Evolutionary conservation across 257 asterid species (phyloP).

Genomic region (Coffea eugenioides): DNA sequence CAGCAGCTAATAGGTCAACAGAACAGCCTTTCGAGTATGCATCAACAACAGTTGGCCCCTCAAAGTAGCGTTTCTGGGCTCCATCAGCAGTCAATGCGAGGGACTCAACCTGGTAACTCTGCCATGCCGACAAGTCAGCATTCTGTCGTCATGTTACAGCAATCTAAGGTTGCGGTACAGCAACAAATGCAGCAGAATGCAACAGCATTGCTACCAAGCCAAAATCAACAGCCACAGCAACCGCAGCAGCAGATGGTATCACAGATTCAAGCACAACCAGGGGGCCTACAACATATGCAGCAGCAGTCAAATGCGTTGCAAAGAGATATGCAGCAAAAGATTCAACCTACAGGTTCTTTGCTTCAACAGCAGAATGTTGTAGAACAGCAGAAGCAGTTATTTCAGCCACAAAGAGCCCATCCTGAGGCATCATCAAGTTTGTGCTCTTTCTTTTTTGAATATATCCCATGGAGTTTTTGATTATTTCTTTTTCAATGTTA

Average conservation of each 20-base stretch:
- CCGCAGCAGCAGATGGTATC: conserved; percentile 87
- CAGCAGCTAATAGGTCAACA: conserved; percentile 78
- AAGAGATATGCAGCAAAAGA: conserved; percentile 85
- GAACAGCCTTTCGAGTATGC: conserved; percentile 63
- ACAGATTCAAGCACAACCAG: conserved; percentile 84
- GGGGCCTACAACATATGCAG: conserved; percentile 80
- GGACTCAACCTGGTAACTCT: conserved; percentile 66
- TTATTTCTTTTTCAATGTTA: conserved; percentile 5
- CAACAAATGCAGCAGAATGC: conserved; percentile 74
- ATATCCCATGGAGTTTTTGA: background rate
- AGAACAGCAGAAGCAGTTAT: conserved; percentile 78
- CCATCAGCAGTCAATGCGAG: conserved; percentile 82
- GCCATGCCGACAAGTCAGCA: conserved; percentile 67
- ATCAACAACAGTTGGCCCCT: conserved; percentile 69
- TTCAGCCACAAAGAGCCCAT: conserved; percentile 70
- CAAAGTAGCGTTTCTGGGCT: conserved; percentile 70
- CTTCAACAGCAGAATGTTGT: conserved; percentile 68
- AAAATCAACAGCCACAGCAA: conserved; percentile 51
- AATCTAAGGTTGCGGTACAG: conserved; percentile 62
- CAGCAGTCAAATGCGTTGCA: conserved; percentile 60
- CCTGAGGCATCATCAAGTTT: conserved; percentile 78
- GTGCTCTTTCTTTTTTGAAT: conserved; percentile 15
- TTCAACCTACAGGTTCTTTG: conserved; percentile 68
- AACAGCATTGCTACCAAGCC: conserved; percentile 61
- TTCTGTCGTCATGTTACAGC: conserved; percentile 67